Evolutionary conservation across 2,329 filamentous ascomycete species (phyloP).

Genomic region (Pseudopithomyces maydicus): DNA sequence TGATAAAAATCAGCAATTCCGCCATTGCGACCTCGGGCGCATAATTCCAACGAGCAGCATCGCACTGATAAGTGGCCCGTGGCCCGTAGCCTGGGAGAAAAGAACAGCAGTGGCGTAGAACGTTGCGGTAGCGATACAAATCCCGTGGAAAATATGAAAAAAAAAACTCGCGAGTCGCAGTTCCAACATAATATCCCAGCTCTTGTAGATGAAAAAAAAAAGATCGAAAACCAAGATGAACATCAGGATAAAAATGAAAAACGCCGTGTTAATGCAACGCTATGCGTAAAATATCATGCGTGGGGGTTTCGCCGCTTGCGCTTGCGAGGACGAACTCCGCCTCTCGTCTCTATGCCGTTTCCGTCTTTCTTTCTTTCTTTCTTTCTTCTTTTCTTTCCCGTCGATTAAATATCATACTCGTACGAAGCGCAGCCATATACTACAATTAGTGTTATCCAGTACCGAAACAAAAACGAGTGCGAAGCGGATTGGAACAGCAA

Average conservation of each 20-base stretch:
- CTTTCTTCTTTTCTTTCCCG: no score
- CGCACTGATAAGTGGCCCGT: no score
- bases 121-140: not conserved
- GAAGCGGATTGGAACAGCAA: not conserved
- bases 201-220: not conserved
- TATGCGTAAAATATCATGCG: conserved; percentile 4
- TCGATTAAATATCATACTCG: conserved; percentile 4
- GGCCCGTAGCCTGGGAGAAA: no score
- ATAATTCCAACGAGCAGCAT: no score
- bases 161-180: no score
- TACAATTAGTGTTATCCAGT: not conserved
- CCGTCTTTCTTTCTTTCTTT: not conserved
- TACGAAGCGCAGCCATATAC: conserved; percentile 2
- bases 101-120: no score
- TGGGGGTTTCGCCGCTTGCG: not conserved
- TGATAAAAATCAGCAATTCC: no score
- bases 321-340: no score
- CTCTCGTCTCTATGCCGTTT: not conserved
- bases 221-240: not conserved
- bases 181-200: not conserved
- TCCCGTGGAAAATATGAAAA: no score
- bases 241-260: no score
- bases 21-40: no score
- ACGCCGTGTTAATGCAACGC: conserved; percentile 4
- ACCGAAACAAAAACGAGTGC: not conserved